phyloP scores from a whole-genome alignment of 805 yeast species.

The Candida saitoana region DNA sequence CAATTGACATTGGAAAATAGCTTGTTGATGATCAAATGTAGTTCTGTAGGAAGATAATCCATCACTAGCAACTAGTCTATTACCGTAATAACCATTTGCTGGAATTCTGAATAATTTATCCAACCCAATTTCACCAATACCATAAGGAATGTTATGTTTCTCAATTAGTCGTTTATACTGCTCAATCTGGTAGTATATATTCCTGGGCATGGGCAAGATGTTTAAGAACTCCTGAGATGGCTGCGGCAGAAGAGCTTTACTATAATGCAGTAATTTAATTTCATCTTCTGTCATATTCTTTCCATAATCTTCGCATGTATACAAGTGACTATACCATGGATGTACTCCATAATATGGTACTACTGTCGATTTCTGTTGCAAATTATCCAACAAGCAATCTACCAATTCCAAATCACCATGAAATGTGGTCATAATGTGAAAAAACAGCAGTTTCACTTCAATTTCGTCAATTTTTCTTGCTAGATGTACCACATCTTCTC shows the following conservation, averaged over 20 bases:
- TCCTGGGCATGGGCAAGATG: constrained; percentile 59
- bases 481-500: constrained; percentile 7
- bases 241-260: constrained; percentile 40
- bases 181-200: constrained; percentile 31
- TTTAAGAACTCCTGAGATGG: constrained; percentile 38
- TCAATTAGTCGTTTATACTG: constrained; percentile 23
- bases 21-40: constrained; percentile 59
- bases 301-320: constrained; percentile 29
- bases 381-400: constrained; percentile 14
- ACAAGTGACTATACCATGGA: constrained; percentile 86
- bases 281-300: constrained; percentile 7
- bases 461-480: constrained; percentile 10
- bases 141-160: constrained; percentile 13
- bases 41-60: constrained; percentile 47
- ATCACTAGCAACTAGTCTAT: constrained; percentile 12
- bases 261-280: constrained; percentile 54
- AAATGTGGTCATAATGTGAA: constrained; percentile 40
- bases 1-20: constrained; percentile 49
- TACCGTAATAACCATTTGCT: constrained; percentile 49
- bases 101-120: constrained; percentile 77
- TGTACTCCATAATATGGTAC: constrained; percentile 70
- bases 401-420: constrained; percentile 29
- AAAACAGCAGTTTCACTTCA: constrained; percentile 7
- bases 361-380: constrained; percentile 13
- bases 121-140: constrained; percentile 89